Conservation (phyloP, 2,329 filamentous ascomycete species). For the Aspergillus viridinutans region DNA sequence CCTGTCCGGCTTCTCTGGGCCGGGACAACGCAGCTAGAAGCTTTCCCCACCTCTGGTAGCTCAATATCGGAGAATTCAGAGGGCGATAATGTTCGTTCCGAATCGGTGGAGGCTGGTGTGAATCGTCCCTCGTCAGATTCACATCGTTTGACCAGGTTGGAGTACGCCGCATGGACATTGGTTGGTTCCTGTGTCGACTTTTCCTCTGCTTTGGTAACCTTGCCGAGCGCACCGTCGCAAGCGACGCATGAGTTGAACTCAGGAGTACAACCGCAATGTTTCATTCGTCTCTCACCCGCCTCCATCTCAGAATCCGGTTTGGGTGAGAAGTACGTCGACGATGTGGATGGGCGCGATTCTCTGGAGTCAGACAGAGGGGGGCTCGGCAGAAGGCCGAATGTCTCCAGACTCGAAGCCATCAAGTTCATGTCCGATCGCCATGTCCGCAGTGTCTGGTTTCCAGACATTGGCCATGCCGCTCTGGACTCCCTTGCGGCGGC, state of each 20-base stretch:
- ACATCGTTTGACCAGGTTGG: conserved; percentile 27
- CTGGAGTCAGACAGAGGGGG: conserved; percentile 34
- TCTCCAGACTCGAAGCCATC: conserved; percentile 25
- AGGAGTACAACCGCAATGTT: conserved; percentile 6
- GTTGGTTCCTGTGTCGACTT: conserved; percentile 16
- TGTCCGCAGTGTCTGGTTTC: conserved; percentile 25
- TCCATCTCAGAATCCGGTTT: conserved; percentile 17
- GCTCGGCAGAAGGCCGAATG: conserved; percentile 35
- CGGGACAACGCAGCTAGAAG: conserved; percentile 18
- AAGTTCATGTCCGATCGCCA: conserved; percentile 37
- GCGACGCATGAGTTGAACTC: conserved; percentile 9
- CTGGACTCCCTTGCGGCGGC: conserved; percentile 17
- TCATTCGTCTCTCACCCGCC: conserved; percentile 7
- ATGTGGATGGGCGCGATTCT: conserved; percentile 21
- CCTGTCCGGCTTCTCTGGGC: conserved; percentile 28
- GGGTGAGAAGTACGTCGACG: conserved; percentile 25
- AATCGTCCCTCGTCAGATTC: conserved; percentile 14
- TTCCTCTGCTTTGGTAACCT: conserved; percentile 11
- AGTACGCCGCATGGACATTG: conserved; percentile 32
- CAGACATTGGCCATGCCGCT: conserved; percentile 15
- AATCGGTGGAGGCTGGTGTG: conserved; percentile 6
- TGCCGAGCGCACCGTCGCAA: conserved; percentile 1
- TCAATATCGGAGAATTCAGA: conserved; percentile 10
- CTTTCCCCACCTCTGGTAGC: conserved; percentile 7
- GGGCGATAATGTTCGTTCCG: conserved; percentile 11